These are phyloP conservation scores for Saturnispora dispora DNA, from an alignment of 805 yeast genomes.

Conservation along the genomic window DNA sequence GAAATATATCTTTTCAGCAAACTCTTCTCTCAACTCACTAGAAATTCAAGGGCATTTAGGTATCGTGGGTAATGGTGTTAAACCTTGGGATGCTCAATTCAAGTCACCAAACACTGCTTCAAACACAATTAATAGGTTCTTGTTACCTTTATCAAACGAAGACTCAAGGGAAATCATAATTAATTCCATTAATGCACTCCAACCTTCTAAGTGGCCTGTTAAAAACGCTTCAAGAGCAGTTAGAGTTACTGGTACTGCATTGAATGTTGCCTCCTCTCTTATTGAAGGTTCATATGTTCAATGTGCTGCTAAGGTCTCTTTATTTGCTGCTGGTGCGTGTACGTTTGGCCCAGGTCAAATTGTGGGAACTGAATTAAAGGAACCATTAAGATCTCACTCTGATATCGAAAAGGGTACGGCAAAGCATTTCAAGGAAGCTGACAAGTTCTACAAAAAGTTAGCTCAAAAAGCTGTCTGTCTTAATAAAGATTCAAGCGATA, in stretches of 20 bases:
- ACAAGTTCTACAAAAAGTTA: constrained; percentile 66
- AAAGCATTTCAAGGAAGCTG: constrained; percentile 78
- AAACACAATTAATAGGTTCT: constrained; percentile 31
- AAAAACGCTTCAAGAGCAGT: constrained; percentile 76
- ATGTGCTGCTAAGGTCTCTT: constrained; percentile 78
- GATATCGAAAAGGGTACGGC: constrained; percentile 91
- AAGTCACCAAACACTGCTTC: constrained; percentile 18
- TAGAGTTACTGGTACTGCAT: constrained; percentile 89
- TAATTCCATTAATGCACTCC: constrained; percentile 65
- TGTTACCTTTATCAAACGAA: constrained; percentile 28
- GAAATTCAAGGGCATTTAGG: constrained; percentile 31
- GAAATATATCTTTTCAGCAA: constrained; percentile 81
- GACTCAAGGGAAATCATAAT: constrained; percentile 75
- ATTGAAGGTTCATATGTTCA: constrained; percentile 78
- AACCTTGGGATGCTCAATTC: constrained; percentile 33
- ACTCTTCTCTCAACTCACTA: constrained; percentile 55
- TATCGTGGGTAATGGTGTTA: constrained; percentile 28
- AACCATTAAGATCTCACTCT: constrained; percentile 94
- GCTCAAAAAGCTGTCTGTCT: constrained; percentile 59
- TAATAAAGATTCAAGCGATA: constrained; percentile 29
- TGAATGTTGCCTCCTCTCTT: constrained; percentile 72
- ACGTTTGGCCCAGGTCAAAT: constrained; percentile 92
- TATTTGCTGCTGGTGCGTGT: constrained; percentile 92
- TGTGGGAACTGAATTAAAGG: constrained; percentile 84
- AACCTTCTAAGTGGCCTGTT: constrained; percentile 63